phyloP scores from a whole-genome alignment of 805 yeast genomes.

The Candida vaughaniae region DNA sequence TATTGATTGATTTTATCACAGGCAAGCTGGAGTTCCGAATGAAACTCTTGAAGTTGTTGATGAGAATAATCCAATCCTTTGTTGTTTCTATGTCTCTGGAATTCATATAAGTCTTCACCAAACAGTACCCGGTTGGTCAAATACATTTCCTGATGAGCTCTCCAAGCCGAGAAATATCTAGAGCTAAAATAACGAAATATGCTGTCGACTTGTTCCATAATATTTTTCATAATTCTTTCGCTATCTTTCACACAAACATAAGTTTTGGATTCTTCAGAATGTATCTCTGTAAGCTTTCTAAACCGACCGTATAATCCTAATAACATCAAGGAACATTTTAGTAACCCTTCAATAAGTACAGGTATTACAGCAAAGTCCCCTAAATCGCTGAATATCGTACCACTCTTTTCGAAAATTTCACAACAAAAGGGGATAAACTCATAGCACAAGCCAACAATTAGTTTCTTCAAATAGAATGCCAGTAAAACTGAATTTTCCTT shows the following conservation, averaged over 20 bases:
- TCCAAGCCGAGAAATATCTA: conserved; percentile 65
- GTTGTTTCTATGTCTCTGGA: not conserved
- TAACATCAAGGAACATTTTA: conserved; percentile 23
- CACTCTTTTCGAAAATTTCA: conserved; percentile 29
- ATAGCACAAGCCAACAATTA: conserved; percentile 21
- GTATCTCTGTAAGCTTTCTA: conserved; percentile 1
- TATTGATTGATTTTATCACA: not conserved
- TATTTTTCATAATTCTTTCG: not conserved
- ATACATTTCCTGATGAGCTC: conserved; percentile 56
- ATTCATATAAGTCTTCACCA: conserved; percentile 3
- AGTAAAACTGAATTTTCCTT: conserved; percentile 24
- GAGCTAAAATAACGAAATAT: conserved; percentile 37
- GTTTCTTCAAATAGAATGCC: conserved; percentile 32
- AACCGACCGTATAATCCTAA: conserved; percentile 23
- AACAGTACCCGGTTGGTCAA: conserved; percentile 1
- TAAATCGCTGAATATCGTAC: conserved; percentile 30
- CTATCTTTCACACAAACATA: too few species aligned
- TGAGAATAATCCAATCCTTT: not conserved
- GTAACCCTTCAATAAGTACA: conserved; percentile 21
- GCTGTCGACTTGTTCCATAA: not conserved
- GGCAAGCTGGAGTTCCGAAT: not conserved
- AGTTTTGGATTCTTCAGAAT: not conserved
- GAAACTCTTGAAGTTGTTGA: not conserved
- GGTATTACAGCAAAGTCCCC: conserved; percentile 43
- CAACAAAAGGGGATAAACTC: conserved; percentile 33